A percentile compares a stretch with the other conserved stretches of the same genome.
These are phyloP conservation scores for Phaeodactylum tricornutum DNA, from an alignment of 108 stramenopile genomes.

Conservation along the genomic window DNA sequence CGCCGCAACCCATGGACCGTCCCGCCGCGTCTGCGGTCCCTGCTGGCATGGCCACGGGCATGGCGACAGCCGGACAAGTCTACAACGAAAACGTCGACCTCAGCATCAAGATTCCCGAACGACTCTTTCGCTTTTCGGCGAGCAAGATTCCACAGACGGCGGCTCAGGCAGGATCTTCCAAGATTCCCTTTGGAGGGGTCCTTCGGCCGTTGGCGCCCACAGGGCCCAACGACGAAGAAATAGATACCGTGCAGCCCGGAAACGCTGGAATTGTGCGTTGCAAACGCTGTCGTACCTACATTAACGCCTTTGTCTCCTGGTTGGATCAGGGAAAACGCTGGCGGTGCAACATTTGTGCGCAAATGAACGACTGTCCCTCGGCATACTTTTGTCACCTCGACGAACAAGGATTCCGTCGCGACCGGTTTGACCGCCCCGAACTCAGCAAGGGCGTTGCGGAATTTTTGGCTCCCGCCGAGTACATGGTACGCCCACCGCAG, in stretches of 20 bases:
- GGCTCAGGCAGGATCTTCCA: constrained; percentile 34
- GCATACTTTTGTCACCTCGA: constrained; percentile 96
- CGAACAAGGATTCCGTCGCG: constrained; percentile 77
- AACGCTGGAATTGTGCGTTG: constrained; percentile 94
- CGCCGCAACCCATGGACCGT: neutral
- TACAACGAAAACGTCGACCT: constrained; percentile 59
- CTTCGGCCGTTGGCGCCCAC: constrained; percentile 72
- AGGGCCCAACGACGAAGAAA: constrained; percentile 37
- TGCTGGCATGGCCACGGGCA: constrained; percentile 11
- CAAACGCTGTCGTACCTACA: constrained; percentile 96
- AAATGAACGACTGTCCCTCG: constrained; percentile 84
- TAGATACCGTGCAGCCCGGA: constrained; percentile 88
- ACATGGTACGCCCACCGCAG: constrained; percentile 99
- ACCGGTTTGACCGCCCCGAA: constrained; percentile 88
- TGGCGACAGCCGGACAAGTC: constrained; percentile 7
- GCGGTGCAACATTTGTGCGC: constrained; percentile 97
- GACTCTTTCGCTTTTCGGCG: constrained; percentile 46
- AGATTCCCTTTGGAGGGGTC: constrained; percentile 72
- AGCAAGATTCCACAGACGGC: constrained; percentile 46
- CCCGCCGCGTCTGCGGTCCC: constrained; percentile 4
- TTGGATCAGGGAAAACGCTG: constrained; percentile 91
- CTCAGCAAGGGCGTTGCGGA: constrained; percentile 81
- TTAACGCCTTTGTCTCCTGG: constrained; percentile 98
- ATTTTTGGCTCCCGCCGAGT: constrained; percentile 91
- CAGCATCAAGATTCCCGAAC: constrained; percentile 51